Base-by-base conservation (phyloP, 2,329 filamentous ascomycete species). In the Exophiala oligosperma region DNA sequence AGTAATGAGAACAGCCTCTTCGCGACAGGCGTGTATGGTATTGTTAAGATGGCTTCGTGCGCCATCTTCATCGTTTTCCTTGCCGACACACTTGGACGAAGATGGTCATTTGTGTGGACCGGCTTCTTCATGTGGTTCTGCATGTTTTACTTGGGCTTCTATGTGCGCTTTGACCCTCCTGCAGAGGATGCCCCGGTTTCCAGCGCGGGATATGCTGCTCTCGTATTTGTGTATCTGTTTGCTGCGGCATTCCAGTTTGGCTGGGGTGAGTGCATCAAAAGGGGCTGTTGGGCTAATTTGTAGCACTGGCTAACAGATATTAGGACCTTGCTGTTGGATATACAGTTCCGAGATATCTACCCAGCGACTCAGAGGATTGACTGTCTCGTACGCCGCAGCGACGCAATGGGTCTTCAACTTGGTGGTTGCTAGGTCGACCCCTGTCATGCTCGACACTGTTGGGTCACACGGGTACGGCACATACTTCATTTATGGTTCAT, bases 381-480 rank as follows among this genome's bases (percentile, higher is more conserved):
- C 89, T 67, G 87, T 90, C 5, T 81, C 86, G 1, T 77, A 90
- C 48, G 87, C 81, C 0, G 86, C 87, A 0, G 84, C 84, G 1
- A 88, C 84, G 0, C 86, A 90, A 67, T 89, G 87, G 87, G 72
- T 90, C 3, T 90, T 90, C 72, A 91, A 91, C 69, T 88, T 90
- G 60, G 82, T 89, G 8, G 84, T 90, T 56, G 87, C 87, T 1
- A 76, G 85, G 57, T 49, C 63, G 12, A 64, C 59, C 1, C 63
- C 63, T 12, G 56, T 64, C 48, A 90, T 90, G 87, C 77, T 90
- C 67, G 78, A 78, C 8, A 83, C 77, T 0, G 77, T 81, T 52
- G 81, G 79, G 8, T 17, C 56, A 14, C 72, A 75, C 48, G 74
- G 79, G 51, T 83, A 81, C 62, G 80, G 80, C 29, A 86, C 86